Evolutionary conservation across 176 grass and related monocot species (phyloP), one percentile per base, ranked within the genome.

Genomic region (Zea mays): DNA sequence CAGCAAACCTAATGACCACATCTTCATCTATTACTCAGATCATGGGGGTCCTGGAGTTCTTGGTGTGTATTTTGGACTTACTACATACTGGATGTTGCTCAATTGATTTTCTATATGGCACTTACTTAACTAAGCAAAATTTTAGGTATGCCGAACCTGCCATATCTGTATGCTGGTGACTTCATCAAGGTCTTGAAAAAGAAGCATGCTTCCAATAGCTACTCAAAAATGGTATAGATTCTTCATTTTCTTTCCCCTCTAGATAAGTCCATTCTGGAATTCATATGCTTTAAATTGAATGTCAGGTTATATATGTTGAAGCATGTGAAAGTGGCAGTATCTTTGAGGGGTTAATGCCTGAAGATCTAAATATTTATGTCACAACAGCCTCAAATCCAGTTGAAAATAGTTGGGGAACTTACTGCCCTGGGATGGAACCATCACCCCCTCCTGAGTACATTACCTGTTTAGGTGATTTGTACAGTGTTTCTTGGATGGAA

Each of bases 401-500:
- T 5, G 94, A 97, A 73, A 93, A 84, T 65, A 97, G 94, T 72
- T 97, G 85, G 82, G 94, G 87, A 40, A 92, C 91, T 56, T 97
- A 97, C 69, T 97, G 94, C 69, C 94, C 94, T 70, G 89, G 89
- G 9, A 85, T 70, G 82, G 40, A 88, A 14, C 74, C 87, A 37
- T 19, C 94, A 15, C 91, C 94, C 6, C 94, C 94, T 65, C 36
- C 82, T 34, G 91, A 88, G 59, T 97, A 83, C 83, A 74, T 71
- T 21, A 94, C 91, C 38, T 97, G 95, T 65, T 83, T 97, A 52
- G 95, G 95, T 46, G 95, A 97, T 63, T 39, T 92, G 76, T 97
- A 97, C 74, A 97, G 95, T 71, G 79, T 97, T 79, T 67, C 95
- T 82, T 97, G 95, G 95, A 92, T 97, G 91, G 95, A 97, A 82